These are phyloP conservation scores for Poa annua DNA, from an alignment of 176 grass and related monocot genomes.

Conservation along the genomic window DNA sequence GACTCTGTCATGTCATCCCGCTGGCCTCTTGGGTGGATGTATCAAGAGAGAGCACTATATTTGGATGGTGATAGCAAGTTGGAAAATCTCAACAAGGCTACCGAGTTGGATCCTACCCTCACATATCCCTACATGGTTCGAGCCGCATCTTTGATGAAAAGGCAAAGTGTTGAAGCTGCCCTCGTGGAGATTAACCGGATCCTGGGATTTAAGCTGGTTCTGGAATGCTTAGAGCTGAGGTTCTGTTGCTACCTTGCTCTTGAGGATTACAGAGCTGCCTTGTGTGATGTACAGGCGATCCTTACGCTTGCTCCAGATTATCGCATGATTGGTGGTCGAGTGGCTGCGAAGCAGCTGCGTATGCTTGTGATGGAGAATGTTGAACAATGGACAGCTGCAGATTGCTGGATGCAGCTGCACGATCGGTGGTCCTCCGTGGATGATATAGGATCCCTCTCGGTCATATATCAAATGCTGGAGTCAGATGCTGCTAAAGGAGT, in stretches of 20 bases:
- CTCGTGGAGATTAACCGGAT: conserved; percentile 93
- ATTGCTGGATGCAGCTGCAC: conserved; percentile 98
- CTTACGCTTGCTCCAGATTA: conserved; percentile 87
- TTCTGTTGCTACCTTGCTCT: conserved; percentile 91
- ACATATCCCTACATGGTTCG: conserved; percentile 94
- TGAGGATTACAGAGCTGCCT: conserved; percentile 85
- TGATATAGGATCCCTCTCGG: conserved; percentile 96
- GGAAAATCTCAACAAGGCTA: conserved; percentile 91
- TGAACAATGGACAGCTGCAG: conserved; percentile 87
- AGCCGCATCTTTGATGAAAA: conserved; percentile 61
- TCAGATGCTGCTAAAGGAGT: conserved; percentile 91
- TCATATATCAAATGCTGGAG: conserved; percentile 99
- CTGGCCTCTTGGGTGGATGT: conserved; percentile 96
- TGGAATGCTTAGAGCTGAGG: conserved; percentile 92
- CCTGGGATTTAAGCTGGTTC: conserved; percentile 79
- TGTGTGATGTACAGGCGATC: conserved; percentile 91
- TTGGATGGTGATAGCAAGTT: conserved; percentile 77
- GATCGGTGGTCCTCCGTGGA: conserved; percentile 97
- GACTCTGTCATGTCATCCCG: conserved; percentile 83
- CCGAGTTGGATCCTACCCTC: conserved; percentile 86
- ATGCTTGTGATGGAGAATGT: conserved; percentile 91
- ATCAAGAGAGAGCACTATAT: conserved; percentile 93
- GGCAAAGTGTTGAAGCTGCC: conserved; percentile 86
- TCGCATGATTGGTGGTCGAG: conserved; percentile 91
- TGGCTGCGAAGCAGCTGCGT: conserved; percentile 73